Evolutionary conservation across 164 flowering plant species (phyloP), one percentile per base, ranked within the genome.

Genomic region (Tinospora cordifolia): DNA sequence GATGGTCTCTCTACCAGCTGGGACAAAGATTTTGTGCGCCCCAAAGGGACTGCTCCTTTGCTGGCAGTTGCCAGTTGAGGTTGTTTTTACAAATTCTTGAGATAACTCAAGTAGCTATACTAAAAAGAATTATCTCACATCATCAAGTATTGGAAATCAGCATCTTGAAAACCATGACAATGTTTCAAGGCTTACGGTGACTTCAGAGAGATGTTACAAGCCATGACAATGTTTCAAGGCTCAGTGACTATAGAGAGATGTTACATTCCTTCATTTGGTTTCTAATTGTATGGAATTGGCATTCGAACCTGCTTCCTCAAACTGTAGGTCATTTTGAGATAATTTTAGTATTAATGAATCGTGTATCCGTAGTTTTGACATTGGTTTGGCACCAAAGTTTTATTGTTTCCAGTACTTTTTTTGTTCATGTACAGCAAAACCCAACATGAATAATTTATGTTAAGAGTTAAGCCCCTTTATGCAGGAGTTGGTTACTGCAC

Each of bases 1-100:
- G 59, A 8, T 22, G 1, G 19, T 1, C 57, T 0, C 57, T 49
- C 17, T 12, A 49, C 17, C 59, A 65, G 8, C 21, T 11, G 49
- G 49, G 24, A 8, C 8, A 39, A 7, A 80, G 74, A 46, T 60
- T 62, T 21, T 60, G 10, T 40, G 38, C 49, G 36, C 49, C n/a
- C 63, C 13, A 3, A 58, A 69, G 21, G 39, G 21, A 26, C n/a
- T 30, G 36, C 36, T 30, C 36, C 21, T 25, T 11, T 6, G 13
- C 36, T 62, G 13, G 3, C 38, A 9, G 36, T 24, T 25, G 30
- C 12, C 65, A 24, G 27, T 9, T 8, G 2, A 24, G 65, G 10
- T 36, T 62, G 36, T 13, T 4, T 36, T 62, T 30, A 10, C 1
- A 25, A 62, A 19, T 62, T 62, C 4, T 4, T 4, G 36, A 62